phyloP scores from a whole-genome alignment of 768 basidiomycete species.

The Psilocybe cubensis region DNA sequence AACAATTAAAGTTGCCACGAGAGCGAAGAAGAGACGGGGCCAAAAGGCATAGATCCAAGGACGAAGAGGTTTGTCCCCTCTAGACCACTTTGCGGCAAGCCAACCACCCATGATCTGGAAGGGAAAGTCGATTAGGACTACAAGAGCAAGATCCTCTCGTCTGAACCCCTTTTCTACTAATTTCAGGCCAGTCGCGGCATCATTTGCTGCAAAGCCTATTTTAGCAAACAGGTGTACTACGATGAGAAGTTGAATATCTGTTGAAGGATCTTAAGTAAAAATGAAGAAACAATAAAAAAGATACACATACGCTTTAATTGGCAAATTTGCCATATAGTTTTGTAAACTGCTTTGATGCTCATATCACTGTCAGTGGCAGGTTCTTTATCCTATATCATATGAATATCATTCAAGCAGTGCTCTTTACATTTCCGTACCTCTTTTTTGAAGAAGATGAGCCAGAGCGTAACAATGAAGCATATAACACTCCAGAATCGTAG shows the following conservation, averaged over 20 bases:
- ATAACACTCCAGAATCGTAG: slow-evolving; percentile 84
- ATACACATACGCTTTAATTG: slow-evolving; percentile 84
- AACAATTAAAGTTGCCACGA: slow-evolving; percentile 77
- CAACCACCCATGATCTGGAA: slow-evolving; percentile 96
- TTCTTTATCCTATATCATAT: slow-evolving; percentile 67
- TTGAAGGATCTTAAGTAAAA: slow-evolving; percentile 3
- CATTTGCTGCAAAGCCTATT: slow-evolving; percentile 93
- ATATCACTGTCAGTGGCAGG: slow-evolving; percentile 77
- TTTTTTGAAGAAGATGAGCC: slow-evolving; percentile 86
- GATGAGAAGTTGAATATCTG: slow-evolving; percentile 91
- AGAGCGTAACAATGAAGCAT: slow-evolving; percentile 85
- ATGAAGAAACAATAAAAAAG: neutral
- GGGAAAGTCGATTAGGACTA: slow-evolving; percentile 96
- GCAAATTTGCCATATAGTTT: slow-evolving; percentile 93
- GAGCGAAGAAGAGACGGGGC: slow-evolving; percentile 78
- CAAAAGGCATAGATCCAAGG: slow-evolving; percentile 94
- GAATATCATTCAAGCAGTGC: neutral
- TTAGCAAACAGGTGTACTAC: slow-evolving; percentile 90
- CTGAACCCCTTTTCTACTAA: slow-evolving; percentile 96
- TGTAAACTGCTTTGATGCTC: slow-evolving; percentile 89
- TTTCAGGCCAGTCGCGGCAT: slow-evolving; percentile 88
- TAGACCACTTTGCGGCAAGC: slow-evolving; percentile 91
- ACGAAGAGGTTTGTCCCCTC: slow-evolving; percentile 74
- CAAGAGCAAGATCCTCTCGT: slow-evolving; percentile 94
- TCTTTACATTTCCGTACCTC: slow-evolving; percentile 59